phyloP scores from a whole-genome alignment of 1,139 yeast genomes.

The Geotrichum phurueaensis region DNA sequence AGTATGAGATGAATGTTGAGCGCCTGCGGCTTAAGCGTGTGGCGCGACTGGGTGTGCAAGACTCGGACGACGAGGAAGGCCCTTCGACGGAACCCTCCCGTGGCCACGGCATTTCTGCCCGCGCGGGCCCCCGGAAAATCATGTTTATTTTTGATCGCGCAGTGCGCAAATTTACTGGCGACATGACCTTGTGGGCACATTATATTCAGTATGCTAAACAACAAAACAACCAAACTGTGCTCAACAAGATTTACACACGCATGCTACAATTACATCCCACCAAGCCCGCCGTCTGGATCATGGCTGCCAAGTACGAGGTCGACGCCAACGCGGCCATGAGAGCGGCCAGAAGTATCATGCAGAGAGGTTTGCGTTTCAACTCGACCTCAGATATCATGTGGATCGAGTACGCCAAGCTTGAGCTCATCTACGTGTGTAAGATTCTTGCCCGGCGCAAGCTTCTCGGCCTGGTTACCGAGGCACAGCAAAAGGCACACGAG shows the following conservation, averaged over 20 bases:
- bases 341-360: slow-evolving; percentile 82
- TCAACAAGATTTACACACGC: slow-evolving; percentile 75
- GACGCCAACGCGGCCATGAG: slow-evolving; percentile 83
- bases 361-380: slow-evolving; percentile 78
- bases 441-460: slow-evolving; percentile 77
- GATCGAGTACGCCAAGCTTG: slow-evolving; percentile 83
- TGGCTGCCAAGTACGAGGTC: slow-evolving; percentile 91
- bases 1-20: slow-evolving; percentile 77
- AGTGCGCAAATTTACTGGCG: slow-evolving; percentile 71
- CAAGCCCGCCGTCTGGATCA: slow-evolving; percentile 83
- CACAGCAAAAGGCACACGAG: slow-evolving; percentile 56
- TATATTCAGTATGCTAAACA: slow-evolving; percentile 69
- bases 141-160: slow-evolving; percentile 82
- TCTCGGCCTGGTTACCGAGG: slow-evolving; percentile 68
- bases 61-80: slow-evolving; percentile 16
- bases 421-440: slow-evolving; percentile 77
- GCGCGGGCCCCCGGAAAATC: slow-evolving; percentile 81
- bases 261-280: slow-evolving; percentile 86
- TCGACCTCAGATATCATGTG: slow-evolving; percentile 63
- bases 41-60: slow-evolving; percentile 46
- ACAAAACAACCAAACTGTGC: slow-evolving; percentile 68
- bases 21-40: slow-evolving; percentile 69
- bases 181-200: slow-evolving; percentile 69
- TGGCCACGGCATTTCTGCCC: slow-evolving; percentile 53
- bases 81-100: background rate